These are phyloP conservation scores for Solanum lycopersicoides DNA, from an alignment of 257 asterid genomes.

Conservation along the genomic window DNA sequence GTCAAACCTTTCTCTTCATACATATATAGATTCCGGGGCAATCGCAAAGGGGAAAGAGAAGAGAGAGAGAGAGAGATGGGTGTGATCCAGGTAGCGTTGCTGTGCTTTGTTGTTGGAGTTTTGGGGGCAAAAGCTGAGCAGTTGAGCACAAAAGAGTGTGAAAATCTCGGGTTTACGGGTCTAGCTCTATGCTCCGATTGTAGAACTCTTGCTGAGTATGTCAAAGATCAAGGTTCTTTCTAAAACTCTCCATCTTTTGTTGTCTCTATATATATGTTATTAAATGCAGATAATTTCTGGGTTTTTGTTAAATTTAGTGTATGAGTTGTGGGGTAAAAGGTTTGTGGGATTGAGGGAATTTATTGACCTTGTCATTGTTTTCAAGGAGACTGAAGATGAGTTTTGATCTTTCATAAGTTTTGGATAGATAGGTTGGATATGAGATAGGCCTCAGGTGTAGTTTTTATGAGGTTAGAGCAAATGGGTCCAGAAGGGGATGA, in stretches of 20 bases:
- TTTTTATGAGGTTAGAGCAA: not conserved
- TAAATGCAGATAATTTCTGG: not conserved
- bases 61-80: not conserved
- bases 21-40: not conserved
- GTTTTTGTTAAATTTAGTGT: not conserved
- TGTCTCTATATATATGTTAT: not conserved
- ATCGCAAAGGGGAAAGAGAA: not conserved
- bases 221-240: constrained; percentile 61
- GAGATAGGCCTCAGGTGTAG: not conserved
- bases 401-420: not conserved
- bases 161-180: constrained; percentile 71
- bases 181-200: constrained; percentile 92
- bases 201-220: constrained; percentile 71
- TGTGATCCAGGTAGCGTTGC: not conserved
- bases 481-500: not conserved
- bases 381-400: not conserved
- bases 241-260: not conserved
- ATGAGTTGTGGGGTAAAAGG: not conserved
- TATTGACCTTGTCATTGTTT: not conserved
- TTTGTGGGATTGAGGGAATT: not conserved
- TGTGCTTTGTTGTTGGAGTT: not conserved
- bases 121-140: constrained; percentile 30
- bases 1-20: not conserved
- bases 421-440: not conserved
- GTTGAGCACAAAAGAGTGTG: constrained; percentile 68